Conservation (phyloP, 1,284 basidiomycete species). For the Uromyces viciae-fabae region DNA sequence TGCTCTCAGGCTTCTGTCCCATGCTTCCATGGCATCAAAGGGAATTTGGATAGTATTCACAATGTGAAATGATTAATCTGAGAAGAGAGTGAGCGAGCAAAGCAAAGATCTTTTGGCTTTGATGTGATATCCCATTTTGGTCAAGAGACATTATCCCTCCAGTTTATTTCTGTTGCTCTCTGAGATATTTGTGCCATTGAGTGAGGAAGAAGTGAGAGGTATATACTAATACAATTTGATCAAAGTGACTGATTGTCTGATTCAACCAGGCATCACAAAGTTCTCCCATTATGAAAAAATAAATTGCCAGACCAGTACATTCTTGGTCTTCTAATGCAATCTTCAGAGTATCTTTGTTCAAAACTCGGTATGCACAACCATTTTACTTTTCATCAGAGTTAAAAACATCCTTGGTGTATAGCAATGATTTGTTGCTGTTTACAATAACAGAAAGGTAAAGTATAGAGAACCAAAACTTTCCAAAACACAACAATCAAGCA, state of each 20-base stretch:
- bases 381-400: constrained; percentile 1
- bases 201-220: constrained; percentile 5
- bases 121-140: constrained; percentile 11
- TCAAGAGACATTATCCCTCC: not conserved
- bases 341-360: not conserved
- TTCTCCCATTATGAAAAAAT: not conserved
- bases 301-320: not conserved
- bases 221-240: not conserved
- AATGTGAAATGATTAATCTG: not conserved
- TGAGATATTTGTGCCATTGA: not conserved
- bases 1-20: constrained; percentile 1
- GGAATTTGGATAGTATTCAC: not conserved
- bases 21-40: constrained; percentile 9
- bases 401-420: not conserved
- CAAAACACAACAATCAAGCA: not conserved
- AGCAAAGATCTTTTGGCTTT: not conserved
- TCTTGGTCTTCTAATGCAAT: not conserved
- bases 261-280: constrained; percentile 18
- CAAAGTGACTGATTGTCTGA: constrained; percentile 6
- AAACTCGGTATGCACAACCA: not conserved
- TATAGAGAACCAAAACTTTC: constrained; percentile 4
- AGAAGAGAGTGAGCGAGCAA: not conserved
- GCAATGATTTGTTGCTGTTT: not conserved
- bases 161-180: not conserved
- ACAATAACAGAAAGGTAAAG: not conserved